Evolutionary conservation across 2,329 filamentous ascomycete species (phyloP), one percentile per base, ranked within the genome.

Genomic region (Xylaria sp.): DNA sequence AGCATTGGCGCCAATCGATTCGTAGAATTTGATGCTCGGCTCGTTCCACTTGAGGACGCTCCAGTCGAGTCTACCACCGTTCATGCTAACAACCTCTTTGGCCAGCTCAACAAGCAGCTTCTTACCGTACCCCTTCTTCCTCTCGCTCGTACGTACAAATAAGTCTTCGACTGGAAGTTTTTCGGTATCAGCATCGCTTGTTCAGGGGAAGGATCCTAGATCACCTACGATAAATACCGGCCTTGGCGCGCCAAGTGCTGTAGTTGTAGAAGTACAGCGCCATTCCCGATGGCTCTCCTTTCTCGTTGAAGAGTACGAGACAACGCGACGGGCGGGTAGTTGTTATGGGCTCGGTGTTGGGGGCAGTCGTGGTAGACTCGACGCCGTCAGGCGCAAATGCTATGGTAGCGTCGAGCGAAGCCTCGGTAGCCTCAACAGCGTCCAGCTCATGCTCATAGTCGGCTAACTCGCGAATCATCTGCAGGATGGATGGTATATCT

Each of bases 191-290:
- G 6, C 10, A 9, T n/a, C 46, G 13, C 6, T 34, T 39, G 4
- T 3, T 8, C 8, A 12, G 9, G 13, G 20, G 20, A 63, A 13
- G 39, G 25, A 13, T 13, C 4, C 2, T 18, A 37, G 23, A 37
- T 20, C 6, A 63, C 70, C 61, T 28, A 72, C 70, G 90, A 80
- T 97, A 97, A 77, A 99, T 92, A 2, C 95, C 95, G 0, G 94
- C 89, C 55, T 88, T 88, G n/a, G 92, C 89, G 9, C 92, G 89
- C 96, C 96, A 98, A 0, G 95, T 98, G 77, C 91, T 94, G 82
- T 97, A 98, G 82, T 95, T 98, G 85, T 95, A 94, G 81, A 97
- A 98, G 83, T 94, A 98, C 50, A 98, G 82, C 1, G 94, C 94
- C 88, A 98, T 93, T 57, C 92, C 94, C 0, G 89, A 92, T 0